Base-by-base conservation (phyloP, 2,329 filamentous ascomycete genomes). In the Penicillium sp. region DNA sequence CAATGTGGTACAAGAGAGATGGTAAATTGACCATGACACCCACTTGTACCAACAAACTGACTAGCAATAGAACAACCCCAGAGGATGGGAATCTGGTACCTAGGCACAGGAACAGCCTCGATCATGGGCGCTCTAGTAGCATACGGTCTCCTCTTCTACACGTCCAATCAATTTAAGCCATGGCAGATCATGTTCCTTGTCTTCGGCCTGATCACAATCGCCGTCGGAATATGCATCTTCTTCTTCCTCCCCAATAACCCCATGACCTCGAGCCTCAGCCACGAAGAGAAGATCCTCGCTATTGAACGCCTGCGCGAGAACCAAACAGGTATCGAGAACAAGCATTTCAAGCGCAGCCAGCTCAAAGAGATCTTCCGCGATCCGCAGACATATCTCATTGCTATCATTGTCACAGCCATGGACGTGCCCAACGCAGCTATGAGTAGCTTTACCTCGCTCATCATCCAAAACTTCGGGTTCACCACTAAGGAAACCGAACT, bases 61-160 rank as follows among this genome's bases (percentile, higher is more conserved):
- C 47, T 67, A 71, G 27, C 1, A 5, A n/a, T 7, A 57, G 83
- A 87, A 64, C 85, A 87, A 68, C 83, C 83, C 0, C 70, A 82
- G 22, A 77, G 85, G 0, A 79, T 86, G 11, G 83, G 82, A 0
- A 79, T 80, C 40, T 88, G 85, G 85, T 87, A 87, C 58, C 75
- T 82, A 4, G 83, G 81, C 1, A 86, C 80, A 31, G 82, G 82
- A 0, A 65, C 77, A 0, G 80, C 80, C 1, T 81, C 78, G 9
- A 83, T 86, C 48, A 68, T 83, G 29, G 83, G 81, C 0, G 80
- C 79, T 0, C 72, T 79, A 2, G 69, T 83, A n/a, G 81, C 83
- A 0, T 84, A 77, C 53, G 82, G 80, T 0, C 72, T 85, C n/a
- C 80, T 80, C 3, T 79, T 82, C 49, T 80, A 83, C 49, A 61